Conservation (phyloP, 1,139 yeast genomes). For the Sugiyamaella japonica region DNA sequence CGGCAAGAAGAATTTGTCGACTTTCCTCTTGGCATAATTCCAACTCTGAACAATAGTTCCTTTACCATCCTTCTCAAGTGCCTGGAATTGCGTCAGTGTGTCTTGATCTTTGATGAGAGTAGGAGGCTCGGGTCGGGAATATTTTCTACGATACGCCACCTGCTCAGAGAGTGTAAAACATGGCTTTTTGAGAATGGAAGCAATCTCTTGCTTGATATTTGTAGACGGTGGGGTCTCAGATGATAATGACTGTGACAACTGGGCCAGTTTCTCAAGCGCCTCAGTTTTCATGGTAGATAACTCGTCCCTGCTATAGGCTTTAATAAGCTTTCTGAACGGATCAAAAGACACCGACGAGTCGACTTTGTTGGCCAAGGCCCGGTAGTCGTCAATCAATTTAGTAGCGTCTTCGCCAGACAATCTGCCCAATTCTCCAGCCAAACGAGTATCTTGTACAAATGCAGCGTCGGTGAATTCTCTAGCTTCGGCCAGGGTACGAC, state of each 20-base stretch:
- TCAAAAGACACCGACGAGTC: slow-evolving; percentile 32
- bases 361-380: slow-evolving; percentile 35
- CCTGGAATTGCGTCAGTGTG: slow-evolving; percentile 34
- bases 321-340: slow-evolving; percentile 30
- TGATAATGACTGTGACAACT: slow-evolving; percentile 13
- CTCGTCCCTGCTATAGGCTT: slow-evolving; percentile 35
- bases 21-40: slow-evolving; percentile 49
- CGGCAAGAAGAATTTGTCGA: slow-evolving; percentile 38
- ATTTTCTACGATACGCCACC: slow-evolving; percentile 45
- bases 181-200: slow-evolving; percentile 41
- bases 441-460: slow-evolving; percentile 51
- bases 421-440: slow-evolving; percentile 47
- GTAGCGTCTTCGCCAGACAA: slow-evolving; percentile 27
- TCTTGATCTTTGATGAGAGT: slow-evolving; percentile 22
- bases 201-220: slow-evolving; percentile 40
- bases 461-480: slow-evolving; percentile 59
- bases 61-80: slow-evolving; percentile 41
- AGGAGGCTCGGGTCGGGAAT: slow-evolving; percentile 32
- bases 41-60: slow-evolving; percentile 49
- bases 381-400: slow-evolving; percentile 40
- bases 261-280: slow-evolving; percentile 29
- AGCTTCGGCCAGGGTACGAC: slow-evolving; percentile 47
- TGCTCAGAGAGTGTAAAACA: slow-evolving; percentile 45
- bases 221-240: slow-evolving; percentile 28
- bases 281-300: slow-evolving; percentile 38